Evolutionary conservation across 2,329 filamentous ascomycete genomes (phyloP).

Genomic region (Madurella fahalii): DNA sequence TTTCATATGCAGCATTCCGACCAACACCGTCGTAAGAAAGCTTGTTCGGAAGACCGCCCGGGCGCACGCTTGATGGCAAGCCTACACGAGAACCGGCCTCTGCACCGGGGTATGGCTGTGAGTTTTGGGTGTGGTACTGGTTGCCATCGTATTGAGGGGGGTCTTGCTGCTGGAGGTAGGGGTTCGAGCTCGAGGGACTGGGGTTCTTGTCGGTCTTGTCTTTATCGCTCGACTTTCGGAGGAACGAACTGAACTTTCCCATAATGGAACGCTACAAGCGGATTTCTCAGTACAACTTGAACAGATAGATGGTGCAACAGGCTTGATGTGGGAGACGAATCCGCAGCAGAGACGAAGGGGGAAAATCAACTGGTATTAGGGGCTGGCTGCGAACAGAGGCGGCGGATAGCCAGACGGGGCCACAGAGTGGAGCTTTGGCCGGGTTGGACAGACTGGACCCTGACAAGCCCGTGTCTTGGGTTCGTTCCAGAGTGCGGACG

Average conservation of each 20-base stretch:
- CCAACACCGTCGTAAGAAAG: conserved; percentile 27
- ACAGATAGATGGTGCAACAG: conserved; percentile 3
- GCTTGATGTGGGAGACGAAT: neutral
- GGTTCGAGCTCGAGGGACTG: conserved; percentile 44
- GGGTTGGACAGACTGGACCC: conserved; percentile 4
- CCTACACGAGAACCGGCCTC: conserved; percentile 14
- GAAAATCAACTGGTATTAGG: neutral
- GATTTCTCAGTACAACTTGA: conserved; percentile 2
- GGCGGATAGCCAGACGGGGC: neutral
- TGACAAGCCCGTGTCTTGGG: conserved; percentile 20
- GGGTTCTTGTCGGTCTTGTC: conserved; percentile 46
- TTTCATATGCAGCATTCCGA: neutral
- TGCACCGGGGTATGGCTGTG: neutral
- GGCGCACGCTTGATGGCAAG: conserved; percentile 27
- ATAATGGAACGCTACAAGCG: conserved; percentile 35
- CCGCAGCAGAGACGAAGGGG: conserved; percentile 3
- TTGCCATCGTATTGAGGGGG: conserved; percentile 37
- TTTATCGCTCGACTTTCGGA: conserved; percentile 51
- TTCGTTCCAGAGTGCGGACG: conserved; percentile 14
- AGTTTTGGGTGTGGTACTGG: conserved; percentile 29
- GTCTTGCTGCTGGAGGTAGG: conserved; percentile 54
- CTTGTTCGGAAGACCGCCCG: conserved; percentile 36
- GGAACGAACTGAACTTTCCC: conserved; percentile 52
- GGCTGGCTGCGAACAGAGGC: neutral
- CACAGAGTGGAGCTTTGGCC: conserved; percentile 8